These are phyloP conservation scores for Cryphonectria carpinicola DNA, from an alignment of 2,329 filamentous ascomycete genomes.

Conservation along the genomic window DNA sequence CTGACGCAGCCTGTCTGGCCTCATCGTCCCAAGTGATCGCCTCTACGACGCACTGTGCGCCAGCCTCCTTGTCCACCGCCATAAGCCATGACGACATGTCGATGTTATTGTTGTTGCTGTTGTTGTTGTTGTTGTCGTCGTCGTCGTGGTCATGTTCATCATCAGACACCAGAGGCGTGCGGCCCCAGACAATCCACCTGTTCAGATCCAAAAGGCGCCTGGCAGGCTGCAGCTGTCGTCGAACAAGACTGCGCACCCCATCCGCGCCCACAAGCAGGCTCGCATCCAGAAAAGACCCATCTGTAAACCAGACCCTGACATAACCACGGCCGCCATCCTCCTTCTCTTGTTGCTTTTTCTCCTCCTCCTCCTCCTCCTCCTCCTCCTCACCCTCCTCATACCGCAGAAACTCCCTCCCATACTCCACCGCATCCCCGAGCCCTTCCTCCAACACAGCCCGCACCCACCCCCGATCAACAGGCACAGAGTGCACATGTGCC, in stretches of 20 bases:
- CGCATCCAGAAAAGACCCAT: constrained; percentile 39
- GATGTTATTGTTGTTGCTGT: not conserved
- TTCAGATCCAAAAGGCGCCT: constrained; percentile 42
- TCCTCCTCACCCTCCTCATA: too few species aligned
- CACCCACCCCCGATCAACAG: constrained; percentile 41
- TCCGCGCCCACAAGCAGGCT: constrained; percentile 45
- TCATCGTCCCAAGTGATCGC: constrained; percentile 26
- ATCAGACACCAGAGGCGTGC: constrained; percentile 37
- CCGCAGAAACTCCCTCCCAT: constrained; percentile 37
- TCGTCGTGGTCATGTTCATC: too few species aligned
- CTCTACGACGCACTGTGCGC: constrained; percentile 26
- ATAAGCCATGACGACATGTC: constrained; percentile 31
- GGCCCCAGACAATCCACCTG: constrained; percentile 44
- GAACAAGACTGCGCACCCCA: constrained; percentile 41
- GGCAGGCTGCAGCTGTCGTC: constrained; percentile 42
- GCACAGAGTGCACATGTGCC: constrained; percentile 24
- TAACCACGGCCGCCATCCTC: constrained; percentile 2
- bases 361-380: too few species aligned
- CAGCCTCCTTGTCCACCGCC: constrained; percentile 30
- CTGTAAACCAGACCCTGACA: constrained; percentile 38
- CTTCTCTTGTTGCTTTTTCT: too few species aligned
- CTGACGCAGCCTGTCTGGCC: not conserved
- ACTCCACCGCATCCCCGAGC: constrained; percentile 37
- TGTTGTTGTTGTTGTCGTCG: constrained; percentile 3
- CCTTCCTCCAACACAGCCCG: constrained; percentile 38